Evolutionary conservation across 345 rosid species (phyloP).

Genomic region (Eucalyptus marginata): DNA sequence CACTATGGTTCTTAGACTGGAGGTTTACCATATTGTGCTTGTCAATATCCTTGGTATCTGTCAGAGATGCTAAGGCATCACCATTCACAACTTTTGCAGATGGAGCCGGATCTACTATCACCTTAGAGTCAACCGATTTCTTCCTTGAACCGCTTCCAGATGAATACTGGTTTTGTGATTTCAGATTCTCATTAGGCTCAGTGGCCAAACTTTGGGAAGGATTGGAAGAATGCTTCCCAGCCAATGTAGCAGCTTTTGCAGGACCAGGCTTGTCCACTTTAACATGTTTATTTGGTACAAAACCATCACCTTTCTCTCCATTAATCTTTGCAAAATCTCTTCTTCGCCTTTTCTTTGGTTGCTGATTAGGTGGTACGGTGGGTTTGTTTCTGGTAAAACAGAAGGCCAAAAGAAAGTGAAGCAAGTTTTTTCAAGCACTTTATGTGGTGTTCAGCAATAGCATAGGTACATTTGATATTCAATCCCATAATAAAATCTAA

Average conservation of each 20-base stretch:
- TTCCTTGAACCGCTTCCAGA: slow-evolving; percentile 35
- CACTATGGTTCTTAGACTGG: slow-evolving; percentile 24
- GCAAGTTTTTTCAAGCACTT: neutral
- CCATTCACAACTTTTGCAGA: slow-evolving; percentile 30
- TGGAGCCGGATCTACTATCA: slow-evolving; percentile 20
- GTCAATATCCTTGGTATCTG: slow-evolving; percentile 34
- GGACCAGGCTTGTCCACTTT: slow-evolving; percentile 34
- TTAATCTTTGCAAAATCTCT: slow-evolving; percentile 45
- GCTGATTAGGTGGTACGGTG: slow-evolving; percentile 34
- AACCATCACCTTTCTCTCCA: slow-evolving; percentile 36
- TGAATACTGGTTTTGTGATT: slow-evolving; percentile 29
- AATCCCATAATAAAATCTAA: neutral
- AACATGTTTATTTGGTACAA: slow-evolving; percentile 33
- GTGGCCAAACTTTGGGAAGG: slow-evolving; percentile 18
- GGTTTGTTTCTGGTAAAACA: slow-evolving; percentile 40
- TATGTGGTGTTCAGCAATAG: neutral
- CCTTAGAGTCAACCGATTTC: slow-evolving; percentile 41
- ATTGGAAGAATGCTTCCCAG: slow-evolving; percentile 14
- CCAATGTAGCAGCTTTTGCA: slow-evolving; percentile 18
- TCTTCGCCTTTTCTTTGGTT: slow-evolving; percentile 76
- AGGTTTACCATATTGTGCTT: slow-evolving; percentile 29
- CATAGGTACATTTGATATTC: neutral
- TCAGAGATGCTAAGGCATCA: slow-evolving; percentile 18
- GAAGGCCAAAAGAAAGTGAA: slow-evolving; percentile 2
- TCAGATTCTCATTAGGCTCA: slow-evolving; percentile 17